Conservation (phyloP, 2,329 filamentous ascomycete species). For the Neonectria sp. region DNA sequence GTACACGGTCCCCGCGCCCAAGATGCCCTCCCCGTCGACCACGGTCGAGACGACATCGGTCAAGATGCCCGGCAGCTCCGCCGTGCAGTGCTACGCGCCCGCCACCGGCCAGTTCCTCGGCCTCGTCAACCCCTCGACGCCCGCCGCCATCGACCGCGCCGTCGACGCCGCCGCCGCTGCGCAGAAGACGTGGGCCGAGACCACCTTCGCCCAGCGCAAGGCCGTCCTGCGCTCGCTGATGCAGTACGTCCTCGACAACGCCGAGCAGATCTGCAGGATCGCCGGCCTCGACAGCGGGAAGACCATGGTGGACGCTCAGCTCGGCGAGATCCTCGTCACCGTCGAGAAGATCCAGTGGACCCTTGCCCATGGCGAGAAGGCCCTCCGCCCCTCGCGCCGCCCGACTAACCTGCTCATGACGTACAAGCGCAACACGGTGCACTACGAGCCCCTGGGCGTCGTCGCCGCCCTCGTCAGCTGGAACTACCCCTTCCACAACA, state of each 20-base stretch:
- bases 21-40: constrained; percentile 70
- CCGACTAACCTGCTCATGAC: constrained; percentile 94
- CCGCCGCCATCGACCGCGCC: constrained; percentile 83
- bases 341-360: constrained; percentile 97
- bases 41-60: constrained; percentile 73
- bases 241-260: constrained; percentile 88
- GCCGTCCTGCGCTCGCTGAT: constrained; percentile 86
- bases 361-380: constrained; percentile 88
- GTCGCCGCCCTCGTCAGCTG: constrained; percentile 94
- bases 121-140: constrained; percentile 81
- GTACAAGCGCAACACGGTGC: constrained; percentile 93
- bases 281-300: constrained; percentile 96
- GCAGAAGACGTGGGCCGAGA: constrained; percentile 83
- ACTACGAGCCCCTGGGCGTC: constrained; percentile 93
- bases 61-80: constrained; percentile 75
- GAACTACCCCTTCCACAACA: constrained; percentile 98
- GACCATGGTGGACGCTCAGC: constrained; percentile 92
- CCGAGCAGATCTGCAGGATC: constrained; percentile 86
- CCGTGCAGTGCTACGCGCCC: constrained; percentile 89
- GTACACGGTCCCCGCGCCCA: constrained; percentile 75
- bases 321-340: constrained; percentile 96
- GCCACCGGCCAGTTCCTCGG: constrained; percentile 90
- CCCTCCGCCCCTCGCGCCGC: constrained; percentile 78
- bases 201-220: constrained; percentile 82
- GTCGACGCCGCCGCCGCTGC: constrained; percentile 82